phyloP scores from a whole-genome alignment of 2,329 filamentous ascomycete genomes.

The Xylaria sp. region DNA sequence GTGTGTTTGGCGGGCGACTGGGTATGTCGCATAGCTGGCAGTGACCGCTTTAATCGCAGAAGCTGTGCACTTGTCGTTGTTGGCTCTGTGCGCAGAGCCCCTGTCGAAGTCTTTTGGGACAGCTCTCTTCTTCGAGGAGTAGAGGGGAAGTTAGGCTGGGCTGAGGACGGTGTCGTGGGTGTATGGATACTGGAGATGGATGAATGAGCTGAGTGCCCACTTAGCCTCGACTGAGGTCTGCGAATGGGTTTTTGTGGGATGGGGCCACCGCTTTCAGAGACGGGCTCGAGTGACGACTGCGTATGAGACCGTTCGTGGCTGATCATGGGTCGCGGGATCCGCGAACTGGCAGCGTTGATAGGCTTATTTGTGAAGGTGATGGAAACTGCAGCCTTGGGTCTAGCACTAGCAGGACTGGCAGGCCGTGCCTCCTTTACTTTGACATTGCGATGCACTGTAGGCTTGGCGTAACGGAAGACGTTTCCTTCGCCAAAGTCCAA shows the following conservation, averaged over 20 bases:
- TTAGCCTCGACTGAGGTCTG: constrained; percentile 68
- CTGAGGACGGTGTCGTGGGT: constrained; percentile 63
- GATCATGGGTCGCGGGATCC: constrained; percentile 76
- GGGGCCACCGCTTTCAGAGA: constrained; percentile 85
- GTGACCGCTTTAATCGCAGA: constrained; percentile 67
- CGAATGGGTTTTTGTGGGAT: constrained; percentile 61
- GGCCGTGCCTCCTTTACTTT: constrained; percentile 78
- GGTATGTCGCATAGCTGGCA: constrained; percentile 62
- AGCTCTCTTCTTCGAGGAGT: constrained; percentile 68
- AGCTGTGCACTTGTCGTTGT: constrained; percentile 71
- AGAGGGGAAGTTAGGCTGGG: constrained; percentile 57
- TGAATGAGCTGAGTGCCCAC: constrained; percentile 70
- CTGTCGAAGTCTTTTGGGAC: constrained; percentile 58
- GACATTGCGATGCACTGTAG: constrained; percentile 88
- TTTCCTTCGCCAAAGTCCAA: constrained; percentile 87
- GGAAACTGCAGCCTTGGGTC: constrained; percentile 77
- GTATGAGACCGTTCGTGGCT: constrained; percentile 70
- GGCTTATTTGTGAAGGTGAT: constrained; percentile 89
- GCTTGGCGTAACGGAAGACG: constrained; percentile 78
- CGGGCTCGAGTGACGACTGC: constrained; percentile 82
- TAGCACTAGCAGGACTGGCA: constrained; percentile 70
- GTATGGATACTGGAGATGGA: constrained; percentile 69
- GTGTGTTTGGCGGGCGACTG: constrained; percentile 58
- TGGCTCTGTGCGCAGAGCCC: constrained; percentile 61
- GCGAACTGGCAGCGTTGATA: constrained; percentile 59